Evolutionary conservation across 2,329 filamentous ascomycete species (phyloP), one percentile per base, ranked within the genome.

Genomic region (Chaetomium olivaceum): DNA sequence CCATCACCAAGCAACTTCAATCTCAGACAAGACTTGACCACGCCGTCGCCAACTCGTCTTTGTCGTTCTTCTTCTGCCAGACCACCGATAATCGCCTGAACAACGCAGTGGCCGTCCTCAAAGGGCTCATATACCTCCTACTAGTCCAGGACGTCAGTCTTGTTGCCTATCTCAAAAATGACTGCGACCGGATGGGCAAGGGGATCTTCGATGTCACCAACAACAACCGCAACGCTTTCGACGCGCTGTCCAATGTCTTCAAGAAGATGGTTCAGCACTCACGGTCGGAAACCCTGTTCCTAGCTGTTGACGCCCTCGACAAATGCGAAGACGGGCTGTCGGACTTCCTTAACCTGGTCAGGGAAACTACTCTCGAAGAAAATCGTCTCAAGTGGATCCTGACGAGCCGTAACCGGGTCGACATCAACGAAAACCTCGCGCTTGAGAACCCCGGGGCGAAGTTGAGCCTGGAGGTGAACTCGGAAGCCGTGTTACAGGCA

Each of bases 1-100:
- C 25, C 25, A n/a, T 55, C 51, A 55, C 23, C 25, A 12, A 12
- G 51, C 23, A 55, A 55, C 48, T 51, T 23, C 48, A 6, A 23
- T 51, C 48, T 8, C 48, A 51, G 48, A 51, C n/a, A 7, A 23
- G 48, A 51, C 48, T 51, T 51, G 48, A 51, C 48, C 21, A 51
- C 48, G 21, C 48, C 48, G 14, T 27, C 11, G 48, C 21, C 48
- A 55, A 31, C 19, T 31, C 23, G 23, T 19, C 7, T 9, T 6
- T 55, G 9, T 27, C 51, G 23, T 55, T 27, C 25, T 55, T 55
- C 25, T 55, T 55, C 25, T 55, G 51, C 51, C 51, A 55, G 51
- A 31, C 16, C n/a, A 55, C 51, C 25, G 51, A 55, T 31, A 5
- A 27, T 12, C 51, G 51, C 51, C 9, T 55, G 5, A 27, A 31